Evolutionary conservation across 208 protist species (phyloP).

Genomic region (Acanthamoeba sp.): DNA sequence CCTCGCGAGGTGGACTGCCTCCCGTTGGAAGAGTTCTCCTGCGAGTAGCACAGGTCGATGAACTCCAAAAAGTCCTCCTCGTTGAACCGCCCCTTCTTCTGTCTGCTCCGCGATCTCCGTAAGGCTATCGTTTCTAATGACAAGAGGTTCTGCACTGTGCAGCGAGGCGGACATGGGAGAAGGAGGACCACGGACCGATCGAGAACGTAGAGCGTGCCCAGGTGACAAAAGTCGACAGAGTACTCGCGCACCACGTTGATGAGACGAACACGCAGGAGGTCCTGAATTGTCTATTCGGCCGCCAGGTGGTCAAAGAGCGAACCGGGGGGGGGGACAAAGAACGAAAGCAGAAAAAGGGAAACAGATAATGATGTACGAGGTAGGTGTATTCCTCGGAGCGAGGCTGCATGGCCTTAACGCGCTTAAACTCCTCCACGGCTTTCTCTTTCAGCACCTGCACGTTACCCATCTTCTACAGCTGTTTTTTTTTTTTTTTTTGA

Average conservation of each 20-base stretch:
- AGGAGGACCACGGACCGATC: neutral
- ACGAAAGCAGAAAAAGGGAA: neutral
- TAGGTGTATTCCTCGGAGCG: constrained; percentile 15
- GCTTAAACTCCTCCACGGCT: constrained; percentile 38
- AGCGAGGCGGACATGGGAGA: neutral
- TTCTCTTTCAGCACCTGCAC: constrained; percentile 36
- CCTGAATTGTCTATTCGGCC: constrained; percentile 20
- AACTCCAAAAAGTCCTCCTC: constrained; percentile 63
- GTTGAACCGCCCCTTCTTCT: constrained; percentile 14
- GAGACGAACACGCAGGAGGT: constrained; percentile 8
- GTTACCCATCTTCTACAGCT: constrained; percentile 53
- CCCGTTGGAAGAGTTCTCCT: constrained; percentile 22
- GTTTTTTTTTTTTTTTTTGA: too few species aligned
- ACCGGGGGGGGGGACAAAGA: neutral
- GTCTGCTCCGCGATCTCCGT: neutral
- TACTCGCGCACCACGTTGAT: constrained; percentile 54
- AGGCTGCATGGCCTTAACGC: constrained; percentile 9
- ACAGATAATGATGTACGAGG: constrained; percentile 21
- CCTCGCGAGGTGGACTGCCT: neutral
- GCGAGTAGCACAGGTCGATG: constrained; percentile 48
- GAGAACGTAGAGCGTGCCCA: constrained; percentile 62
- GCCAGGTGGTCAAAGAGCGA: neutral
- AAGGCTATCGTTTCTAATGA: too few species aligned
- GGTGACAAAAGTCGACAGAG: constrained; percentile 31
- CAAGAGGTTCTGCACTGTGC: too few species aligned